These are phyloP conservation scores for Durio zibethinus DNA, from an alignment of 345 rosid genomes.

Conservation along the genomic window DNA sequence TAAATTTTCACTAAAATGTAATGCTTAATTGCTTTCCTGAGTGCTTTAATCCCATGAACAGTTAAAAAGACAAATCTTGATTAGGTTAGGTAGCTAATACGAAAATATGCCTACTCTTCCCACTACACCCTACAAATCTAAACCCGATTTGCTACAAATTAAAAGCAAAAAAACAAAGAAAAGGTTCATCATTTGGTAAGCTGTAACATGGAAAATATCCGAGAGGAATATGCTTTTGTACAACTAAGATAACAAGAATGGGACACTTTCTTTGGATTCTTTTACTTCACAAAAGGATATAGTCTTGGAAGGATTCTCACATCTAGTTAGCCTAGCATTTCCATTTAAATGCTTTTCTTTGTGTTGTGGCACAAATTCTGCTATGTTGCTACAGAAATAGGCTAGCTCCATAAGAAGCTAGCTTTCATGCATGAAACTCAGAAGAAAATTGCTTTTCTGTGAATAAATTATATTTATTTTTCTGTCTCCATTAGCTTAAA, in stretches of 20 bases:
- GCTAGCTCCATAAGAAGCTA: too few species aligned
- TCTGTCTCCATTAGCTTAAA: too few species aligned
- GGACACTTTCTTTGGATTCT: not conserved
- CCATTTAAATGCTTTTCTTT: too few species aligned
- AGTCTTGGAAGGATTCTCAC: not conserved
- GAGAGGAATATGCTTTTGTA: not conserved
- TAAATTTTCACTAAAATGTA: too few species aligned
- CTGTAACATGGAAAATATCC: not conserved
- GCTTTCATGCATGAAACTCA: too few species aligned
- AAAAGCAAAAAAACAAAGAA: not conserved
- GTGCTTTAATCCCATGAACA: not conserved
- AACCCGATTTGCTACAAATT: not conserved
- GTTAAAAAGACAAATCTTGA: not conserved
- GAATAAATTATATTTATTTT: too few species aligned
- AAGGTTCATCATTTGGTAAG: not conserved
- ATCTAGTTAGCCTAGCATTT: too few species aligned
- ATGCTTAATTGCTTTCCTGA: too few species aligned
- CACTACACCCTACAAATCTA: not conserved
- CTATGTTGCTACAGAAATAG: too few species aligned
- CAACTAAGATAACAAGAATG: too few species aligned
- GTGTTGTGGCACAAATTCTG: too few species aligned
- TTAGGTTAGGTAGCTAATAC: not conserved
- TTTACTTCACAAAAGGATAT: not conserved
- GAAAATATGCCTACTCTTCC: not conserved
- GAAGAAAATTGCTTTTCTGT: too few species aligned